A percentile compares a stretch with the other conserved stretches of the same genome.
phyloP scores from a whole-genome alignment of 169 alveolate species.

The Neospora caninum region DNA sequence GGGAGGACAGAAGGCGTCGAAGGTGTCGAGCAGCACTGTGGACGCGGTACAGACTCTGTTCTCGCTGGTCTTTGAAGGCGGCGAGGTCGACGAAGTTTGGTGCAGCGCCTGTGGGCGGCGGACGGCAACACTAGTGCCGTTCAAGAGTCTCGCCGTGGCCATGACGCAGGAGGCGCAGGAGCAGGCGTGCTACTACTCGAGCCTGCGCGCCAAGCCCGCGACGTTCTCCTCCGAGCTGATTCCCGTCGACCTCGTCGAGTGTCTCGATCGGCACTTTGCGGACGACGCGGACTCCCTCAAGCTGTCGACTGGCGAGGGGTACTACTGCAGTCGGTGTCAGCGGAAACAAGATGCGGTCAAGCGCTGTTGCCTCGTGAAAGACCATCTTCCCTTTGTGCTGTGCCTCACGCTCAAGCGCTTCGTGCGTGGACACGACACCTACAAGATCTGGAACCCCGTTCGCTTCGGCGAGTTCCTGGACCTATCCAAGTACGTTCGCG shows the following conservation, averaged over 20 bases:
- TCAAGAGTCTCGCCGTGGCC: constrained; percentile 66
- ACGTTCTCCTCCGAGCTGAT: constrained; percentile 44
- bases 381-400: constrained; percentile 63
- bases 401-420: constrained; percentile 68
- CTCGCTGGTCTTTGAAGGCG: constrained; percentile 62
- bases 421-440: constrained; percentile 66
- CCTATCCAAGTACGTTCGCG: constrained; percentile 55
- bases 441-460: constrained; percentile 73
- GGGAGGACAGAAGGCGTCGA: not conserved
- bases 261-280: constrained; percentile 62
- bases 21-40: not conserved
- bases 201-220: constrained; percentile 55
- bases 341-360: constrained; percentile 68
- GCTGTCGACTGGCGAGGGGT: constrained; percentile 69
- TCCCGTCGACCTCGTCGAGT: constrained; percentile 57
- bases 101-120: constrained; percentile 66
- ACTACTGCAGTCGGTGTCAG: constrained; percentile 63
- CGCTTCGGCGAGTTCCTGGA: constrained; percentile 63
- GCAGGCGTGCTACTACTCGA: constrained; percentile 58
- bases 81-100: constrained; percentile 59
- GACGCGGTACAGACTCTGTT: constrained; percentile 47
- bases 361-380: constrained; percentile 61
- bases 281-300: constrained; percentile 65
- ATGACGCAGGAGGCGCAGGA: constrained; percentile 68
- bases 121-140: constrained; percentile 62